phyloP scores from a whole-genome alignment of 345 rosid species.

The Bruguiera parviflora region DNA sequence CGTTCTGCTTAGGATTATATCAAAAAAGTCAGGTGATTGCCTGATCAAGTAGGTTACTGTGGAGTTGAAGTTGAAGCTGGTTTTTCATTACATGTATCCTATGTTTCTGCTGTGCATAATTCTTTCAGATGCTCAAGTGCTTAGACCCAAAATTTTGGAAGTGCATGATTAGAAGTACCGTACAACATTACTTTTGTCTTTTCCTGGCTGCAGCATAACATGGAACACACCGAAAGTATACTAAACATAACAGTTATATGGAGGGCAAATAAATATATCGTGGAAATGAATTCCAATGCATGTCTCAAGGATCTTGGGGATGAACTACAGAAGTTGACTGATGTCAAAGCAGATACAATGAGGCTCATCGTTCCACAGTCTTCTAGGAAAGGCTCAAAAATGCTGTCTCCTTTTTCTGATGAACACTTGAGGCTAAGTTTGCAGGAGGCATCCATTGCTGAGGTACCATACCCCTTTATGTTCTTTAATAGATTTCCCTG shows the following conservation, averaged over 20 bases:
- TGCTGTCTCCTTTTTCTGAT: constrained; percentile 67
- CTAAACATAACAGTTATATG: constrained; percentile 50
- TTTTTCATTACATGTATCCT: not conserved
- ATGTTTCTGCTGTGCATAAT: not conserved
- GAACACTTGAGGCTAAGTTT: constrained; percentile 54
- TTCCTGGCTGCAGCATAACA: constrained; percentile 25
- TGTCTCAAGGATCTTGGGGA: constrained; percentile 64
- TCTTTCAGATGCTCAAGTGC: not conserved
- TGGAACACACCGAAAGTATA: constrained; percentile 36
- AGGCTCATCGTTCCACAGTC: constrained; percentile 60
- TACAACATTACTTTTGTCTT: not conserved
- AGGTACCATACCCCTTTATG: constrained; percentile 36
- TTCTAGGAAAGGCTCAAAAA: constrained; percentile 56
- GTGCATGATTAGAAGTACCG: not conserved
- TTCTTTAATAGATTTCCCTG: no score
- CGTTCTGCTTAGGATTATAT: not conserved
- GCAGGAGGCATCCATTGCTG: constrained; percentile 46
- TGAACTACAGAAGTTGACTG: constrained; percentile 62
- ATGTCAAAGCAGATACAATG: constrained; percentile 71
- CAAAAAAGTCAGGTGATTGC: no score
- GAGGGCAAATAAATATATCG: constrained; percentile 64
- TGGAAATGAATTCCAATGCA: constrained; percentile 49
- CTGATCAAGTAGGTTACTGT: not conserved
- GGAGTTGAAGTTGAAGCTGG: not conserved
- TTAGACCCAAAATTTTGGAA: not conserved